phyloP scores from a whole-genome alignment of 345 rosid species.

The Turritis glabra region DNA sequence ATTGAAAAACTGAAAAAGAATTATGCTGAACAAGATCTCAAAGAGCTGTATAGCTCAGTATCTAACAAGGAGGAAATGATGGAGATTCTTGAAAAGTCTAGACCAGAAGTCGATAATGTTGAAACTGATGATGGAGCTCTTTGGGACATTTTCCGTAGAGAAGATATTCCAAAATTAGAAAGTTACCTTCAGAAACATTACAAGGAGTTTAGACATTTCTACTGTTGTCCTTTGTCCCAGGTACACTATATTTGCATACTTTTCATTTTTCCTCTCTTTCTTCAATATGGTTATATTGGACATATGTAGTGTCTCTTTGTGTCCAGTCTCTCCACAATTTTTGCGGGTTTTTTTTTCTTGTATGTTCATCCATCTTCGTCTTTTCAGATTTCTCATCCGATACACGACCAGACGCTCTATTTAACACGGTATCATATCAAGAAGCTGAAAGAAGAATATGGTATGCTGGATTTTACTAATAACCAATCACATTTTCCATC shows the following conservation, averaged over 20 bases:
- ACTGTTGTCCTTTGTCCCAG: constrained; percentile 56
- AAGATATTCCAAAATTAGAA: constrained; percentile 69
- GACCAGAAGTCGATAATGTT: neutral
- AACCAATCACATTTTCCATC: neutral
- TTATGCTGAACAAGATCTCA: constrained; percentile 55
- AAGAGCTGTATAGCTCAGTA: constrained; percentile 46
- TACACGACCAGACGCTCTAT: constrained; percentile 72
- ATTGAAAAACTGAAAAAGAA: constrained; percentile 45
- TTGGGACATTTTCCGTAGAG: constrained; percentile 78
- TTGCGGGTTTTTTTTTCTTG: neutral
- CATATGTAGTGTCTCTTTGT: neutral
- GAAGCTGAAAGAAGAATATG: constrained; percentile 79
- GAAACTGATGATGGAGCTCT: constrained; percentile 59
- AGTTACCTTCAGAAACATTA: constrained; percentile 59
- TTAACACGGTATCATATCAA: constrained; percentile 56
- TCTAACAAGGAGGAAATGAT: constrained; percentile 23
- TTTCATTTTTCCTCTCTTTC: neutral
- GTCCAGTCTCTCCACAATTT: neutral
- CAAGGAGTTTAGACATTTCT: constrained; percentile 68
- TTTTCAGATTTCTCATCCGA: constrained; percentile 62
- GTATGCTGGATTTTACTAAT: constrained; percentile 30
- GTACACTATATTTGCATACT: constrained; percentile 34
- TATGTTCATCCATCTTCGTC: neutral
- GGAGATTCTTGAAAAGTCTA: neutral
- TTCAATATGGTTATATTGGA: neutral